phyloP scores from a whole-genome alignment of 345 rosid genomes.

The Trapa incisa region DNA sequence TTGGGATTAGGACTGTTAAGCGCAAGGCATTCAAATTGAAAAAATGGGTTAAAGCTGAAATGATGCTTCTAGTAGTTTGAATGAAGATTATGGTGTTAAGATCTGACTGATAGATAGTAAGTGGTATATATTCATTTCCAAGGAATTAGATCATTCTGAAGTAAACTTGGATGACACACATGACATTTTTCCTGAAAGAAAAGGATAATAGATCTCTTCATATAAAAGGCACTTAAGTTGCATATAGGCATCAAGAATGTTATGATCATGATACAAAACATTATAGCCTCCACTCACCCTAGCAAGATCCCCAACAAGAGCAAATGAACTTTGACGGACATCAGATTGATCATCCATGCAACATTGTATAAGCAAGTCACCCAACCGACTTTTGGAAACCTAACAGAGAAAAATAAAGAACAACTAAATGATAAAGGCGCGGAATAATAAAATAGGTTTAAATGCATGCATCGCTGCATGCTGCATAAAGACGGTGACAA shows the following conservation, averaged over 20 bases:
- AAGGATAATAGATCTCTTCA: background rate
- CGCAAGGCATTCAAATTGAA: background rate
- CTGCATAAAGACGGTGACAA: constrained; percentile 1
- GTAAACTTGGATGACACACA: background rate
- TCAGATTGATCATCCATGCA: constrained; percentile 76
- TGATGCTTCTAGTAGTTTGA: background rate
- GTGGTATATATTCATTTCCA: background rate
- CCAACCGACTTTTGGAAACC: constrained; percentile 71
- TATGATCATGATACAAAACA: background rate
- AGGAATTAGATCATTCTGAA: background rate
- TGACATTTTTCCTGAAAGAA: background rate
- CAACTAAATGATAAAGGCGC: background rate
- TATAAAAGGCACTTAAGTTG: background rate
- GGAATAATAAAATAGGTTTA: background rate
- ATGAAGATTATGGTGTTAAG: background rate
- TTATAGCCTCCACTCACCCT: constrained; percentile 26
- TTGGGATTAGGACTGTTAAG: too few species aligned
- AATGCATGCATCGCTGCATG: too few species aligned
- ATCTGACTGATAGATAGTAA: background rate
- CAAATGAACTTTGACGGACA: constrained; percentile 87
- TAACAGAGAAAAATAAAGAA: constrained; percentile 12
- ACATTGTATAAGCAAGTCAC: constrained; percentile 81
- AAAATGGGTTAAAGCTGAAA: background rate
- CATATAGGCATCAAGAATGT: background rate
- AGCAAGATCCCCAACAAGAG: constrained; percentile 78